Percentiles rank a stretch among this genome's conserved stretches.
phyloP scores from a whole-genome alignment of 495 filamentous ascomycete genomes.

The Trichocladium uniseriatum region DNA sequence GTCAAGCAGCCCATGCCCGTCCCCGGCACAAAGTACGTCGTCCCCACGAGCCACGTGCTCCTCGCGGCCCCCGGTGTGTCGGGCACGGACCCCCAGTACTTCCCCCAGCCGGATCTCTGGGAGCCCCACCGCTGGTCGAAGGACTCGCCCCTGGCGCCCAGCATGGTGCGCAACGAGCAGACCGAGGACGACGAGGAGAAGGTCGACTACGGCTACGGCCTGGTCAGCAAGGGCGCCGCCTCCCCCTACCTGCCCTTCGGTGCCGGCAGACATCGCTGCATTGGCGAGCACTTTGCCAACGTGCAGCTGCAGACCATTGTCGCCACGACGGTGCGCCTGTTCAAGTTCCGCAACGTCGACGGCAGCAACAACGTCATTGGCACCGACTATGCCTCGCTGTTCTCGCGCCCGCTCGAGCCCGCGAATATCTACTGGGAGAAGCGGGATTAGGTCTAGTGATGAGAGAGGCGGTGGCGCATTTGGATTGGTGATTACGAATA shows the following conservation, averaged over 20 bases:
- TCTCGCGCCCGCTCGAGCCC: constrained; percentile 53
- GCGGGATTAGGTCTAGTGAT: constrained; percentile 26
- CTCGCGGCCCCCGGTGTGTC: constrained; percentile 77
- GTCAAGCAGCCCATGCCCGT: constrained; percentile 73
- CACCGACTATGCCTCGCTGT: constrained; percentile 76
- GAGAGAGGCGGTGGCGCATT: background rate
- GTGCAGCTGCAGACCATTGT: constrained; percentile 80
- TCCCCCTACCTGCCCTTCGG: constrained; percentile 94
- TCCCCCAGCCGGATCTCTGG: constrained; percentile 72
- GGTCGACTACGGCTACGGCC: constrained; percentile 89
- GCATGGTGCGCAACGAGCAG: constrained; percentile 38
- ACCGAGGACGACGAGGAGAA: constrained; percentile 60
- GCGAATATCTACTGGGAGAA: constrained; percentile 59
- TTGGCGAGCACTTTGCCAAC: constrained; percentile 95
- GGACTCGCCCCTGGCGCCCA: constrained; percentile 36
- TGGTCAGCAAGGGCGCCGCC: constrained; percentile 74
- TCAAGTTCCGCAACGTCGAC: constrained; percentile 64
- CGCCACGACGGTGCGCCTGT: constrained; percentile 64
- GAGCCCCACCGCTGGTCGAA: constrained; percentile 83
- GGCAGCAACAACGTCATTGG: constrained; percentile 58
- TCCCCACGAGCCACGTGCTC: constrained; percentile 66
- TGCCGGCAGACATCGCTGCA: constrained; percentile 86
- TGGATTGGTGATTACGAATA: too few species aligned
- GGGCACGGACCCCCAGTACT: constrained; percentile 58
- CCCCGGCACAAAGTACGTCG: constrained; percentile 65